Base-by-base conservation (phyloP, 495 filamentous ascomycete species). In the Hypoxylon lienhwacheense region DNA sequence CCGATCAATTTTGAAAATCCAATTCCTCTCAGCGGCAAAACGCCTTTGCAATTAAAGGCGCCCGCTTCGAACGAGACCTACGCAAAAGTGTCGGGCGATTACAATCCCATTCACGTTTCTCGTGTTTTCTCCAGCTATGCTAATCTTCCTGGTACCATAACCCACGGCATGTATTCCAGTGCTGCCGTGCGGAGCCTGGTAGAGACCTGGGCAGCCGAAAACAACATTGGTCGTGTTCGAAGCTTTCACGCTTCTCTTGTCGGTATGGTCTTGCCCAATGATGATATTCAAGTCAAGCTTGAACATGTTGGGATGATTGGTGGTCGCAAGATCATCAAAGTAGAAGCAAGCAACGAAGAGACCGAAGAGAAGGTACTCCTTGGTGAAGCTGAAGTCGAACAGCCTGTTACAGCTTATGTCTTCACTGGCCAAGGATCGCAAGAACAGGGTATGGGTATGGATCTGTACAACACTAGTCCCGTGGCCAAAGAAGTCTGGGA, bases 381-480 rank as follows among this genome's bases (percentile, higher is more conserved):
- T 21, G 93, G 90, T 55, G 95, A 97, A 74, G 95, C 95, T 12
- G 93, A 99, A 68, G 91, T 99, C 49, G 93, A 99, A 70, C 93
- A 99, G 65, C 95, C 95, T n/a, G 88, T 92, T 15, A 91, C 91
- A 15, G 83, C 91, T 5, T 99, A 99, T 60, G 90, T 99, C 55
- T 99, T 99, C 73, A 99, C 93, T 41, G 93, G 93, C 26, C 93
- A 99, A 69, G 93, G 93, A 39, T 95, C 89, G 25, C 93, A 99
- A 70, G 93, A 97, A 70, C 95, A 97, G 68, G 93, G 93, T 40
- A 99, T 99, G 93, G 93, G 93, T 72, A 99, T 99, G 93, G 93
- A 97, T 69, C 81, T 99, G 26, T 99, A 99, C 64, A 85, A 74
- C 50, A 92, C 84, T 74, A 97, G 92, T 65, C 77, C 85, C 2